Conservation (phyloP, 2,329 filamentous ascomycete genomes). For the Ophiognomonia clavigignenti-juglandacearum region DNA sequence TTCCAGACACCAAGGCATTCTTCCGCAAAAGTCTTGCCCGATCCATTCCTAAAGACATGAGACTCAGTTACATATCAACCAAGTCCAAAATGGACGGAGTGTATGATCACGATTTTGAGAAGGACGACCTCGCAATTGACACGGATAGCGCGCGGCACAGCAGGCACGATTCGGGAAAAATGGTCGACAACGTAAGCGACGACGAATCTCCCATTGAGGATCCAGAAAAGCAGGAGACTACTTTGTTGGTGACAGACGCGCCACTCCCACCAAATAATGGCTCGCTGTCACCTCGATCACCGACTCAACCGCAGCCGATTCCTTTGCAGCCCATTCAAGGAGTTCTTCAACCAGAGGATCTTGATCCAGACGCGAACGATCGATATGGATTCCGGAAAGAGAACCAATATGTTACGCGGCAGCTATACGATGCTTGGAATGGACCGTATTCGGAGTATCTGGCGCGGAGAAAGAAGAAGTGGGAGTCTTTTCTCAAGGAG, state of each 20-base stretch:
- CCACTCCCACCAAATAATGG: not conserved
- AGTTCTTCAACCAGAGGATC: constrained; percentile 36
- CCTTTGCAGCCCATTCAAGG: constrained; percentile 21
- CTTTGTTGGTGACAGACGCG: constrained; percentile 1
- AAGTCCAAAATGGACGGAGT: constrained; percentile 18
- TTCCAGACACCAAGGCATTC: constrained; percentile 34
- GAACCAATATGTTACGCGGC: constrained; percentile 69
- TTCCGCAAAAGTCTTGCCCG: constrained; percentile 29
- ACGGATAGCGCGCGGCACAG: constrained; percentile 12
- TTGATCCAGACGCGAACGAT: constrained; percentile 55
- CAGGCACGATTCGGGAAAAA: constrained; percentile 46
- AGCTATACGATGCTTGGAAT: constrained; percentile 82
- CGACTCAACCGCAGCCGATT: not conserved
- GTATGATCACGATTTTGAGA: constrained; percentile 20
- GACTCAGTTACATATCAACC: constrained; percentile 26
- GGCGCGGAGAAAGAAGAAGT: constrained; percentile 72
- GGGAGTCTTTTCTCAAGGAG: constrained; percentile 72
- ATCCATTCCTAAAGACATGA: constrained; percentile 28
- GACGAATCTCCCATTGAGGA: constrained; percentile 10
- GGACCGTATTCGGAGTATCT: constrained; percentile 69
- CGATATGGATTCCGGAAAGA: constrained; percentile 90
- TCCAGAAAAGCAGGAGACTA: not conserved
- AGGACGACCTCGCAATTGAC: constrained; percentile 28
- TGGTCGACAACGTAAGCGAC: constrained; percentile 28
- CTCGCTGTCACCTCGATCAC: constrained; percentile 6